Evolutionary conservation across 2,329 filamentous ascomycete genomes (phyloP).

Genomic region (Fusarium metavorans): DNA sequence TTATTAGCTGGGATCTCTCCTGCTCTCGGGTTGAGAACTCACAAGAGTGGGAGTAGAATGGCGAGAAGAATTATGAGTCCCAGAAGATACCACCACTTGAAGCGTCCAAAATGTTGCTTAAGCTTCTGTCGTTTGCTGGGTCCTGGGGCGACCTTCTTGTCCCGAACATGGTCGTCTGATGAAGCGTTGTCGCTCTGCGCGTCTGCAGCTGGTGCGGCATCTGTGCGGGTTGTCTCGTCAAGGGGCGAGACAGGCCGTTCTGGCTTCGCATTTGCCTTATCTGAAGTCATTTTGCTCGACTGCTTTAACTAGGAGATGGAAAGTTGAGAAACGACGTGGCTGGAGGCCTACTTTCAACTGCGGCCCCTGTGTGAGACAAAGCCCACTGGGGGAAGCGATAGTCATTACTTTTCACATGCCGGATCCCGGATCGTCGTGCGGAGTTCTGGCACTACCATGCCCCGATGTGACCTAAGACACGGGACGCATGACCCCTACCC

Average conservation of each 20-base stretch:
- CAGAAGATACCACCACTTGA: slow-evolving; percentile 59
- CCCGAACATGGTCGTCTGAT: slow-evolving; percentile 26
- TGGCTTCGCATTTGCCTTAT: not conserved
- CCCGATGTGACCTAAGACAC: not conserved
- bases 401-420: not conserved
- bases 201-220: not conserved
- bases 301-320: not conserved
- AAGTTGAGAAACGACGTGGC: not conserved
- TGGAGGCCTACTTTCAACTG: not conserved
- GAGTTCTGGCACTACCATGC: slow-evolving; percentile 10
- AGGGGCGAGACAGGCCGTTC: not conserved
- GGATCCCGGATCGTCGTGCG: slow-evolving; percentile 27
- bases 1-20: not conserved
- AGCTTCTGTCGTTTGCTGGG: slow-evolving; percentile 50
- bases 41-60: slow-evolving; percentile 61
- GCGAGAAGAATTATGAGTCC: slow-evolving; percentile 55
- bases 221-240: not conserved
- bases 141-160: slow-evolving; percentile 16
- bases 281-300: slow-evolving; percentile 6
- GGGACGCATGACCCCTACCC: slow-evolving; percentile 25
- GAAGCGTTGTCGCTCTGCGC: slow-evolving; percentile 22
- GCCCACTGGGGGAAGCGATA: not conserved
- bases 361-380: not conserved
- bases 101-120: slow-evolving; percentile 56
- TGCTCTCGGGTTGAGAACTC: slow-evolving; percentile 38